Evolutionary conservation across 2,329 filamentous ascomycete genomes (phyloP), one percentile per base, ranked within the genome.

Genomic region (Aspergillus sp.): DNA sequence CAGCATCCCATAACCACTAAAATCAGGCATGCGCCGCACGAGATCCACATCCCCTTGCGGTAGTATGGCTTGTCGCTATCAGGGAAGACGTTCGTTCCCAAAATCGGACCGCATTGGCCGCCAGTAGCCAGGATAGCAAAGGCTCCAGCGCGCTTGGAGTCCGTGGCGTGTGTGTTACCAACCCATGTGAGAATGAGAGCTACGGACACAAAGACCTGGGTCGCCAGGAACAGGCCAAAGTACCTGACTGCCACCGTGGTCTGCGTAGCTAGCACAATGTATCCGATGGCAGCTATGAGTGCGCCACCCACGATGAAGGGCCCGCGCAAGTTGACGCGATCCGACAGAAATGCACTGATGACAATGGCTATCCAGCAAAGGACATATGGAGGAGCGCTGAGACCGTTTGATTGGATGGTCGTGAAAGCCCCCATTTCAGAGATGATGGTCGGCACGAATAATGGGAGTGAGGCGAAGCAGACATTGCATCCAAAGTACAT

Each of bases 361-460:
- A 80, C 70, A 63, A 79, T 78, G 32, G 73, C 62, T 58, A 79
- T 69, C 65, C 78, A 79, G 55, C 72, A 77, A 30, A 79, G 65
- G 17, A 78, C 65, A 63, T 80, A 79, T 0, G 78, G 78, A 7
- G 76, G 78, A 6, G 76, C 76, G 4, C 70, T 73, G 45, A 78
- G 70, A 6, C 76, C 75, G 48, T 78, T 75, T 3, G 75, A 70
- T 48, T 76, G 67, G 50, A 77, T 68, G 9, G 62, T 58, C 10
- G 65, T 67, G 69, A 77, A 77, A 17, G 65, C 60, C 17, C 74
- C 74, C 48, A 76, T 70, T 59, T 81, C 67, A 15, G 69, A 67
- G 38, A 74, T 72, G 47, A 75, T 74, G 9, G 70, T 72, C 10
- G 72, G 73, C 0, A 74, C 63, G 55, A 76, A 75, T 4, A 74